Evolutionary conservation across 345 rosid genomes (phyloP), one percentile per base, ranked within the genome.

Genomic region (Raphanus raphanistrum): DNA sequence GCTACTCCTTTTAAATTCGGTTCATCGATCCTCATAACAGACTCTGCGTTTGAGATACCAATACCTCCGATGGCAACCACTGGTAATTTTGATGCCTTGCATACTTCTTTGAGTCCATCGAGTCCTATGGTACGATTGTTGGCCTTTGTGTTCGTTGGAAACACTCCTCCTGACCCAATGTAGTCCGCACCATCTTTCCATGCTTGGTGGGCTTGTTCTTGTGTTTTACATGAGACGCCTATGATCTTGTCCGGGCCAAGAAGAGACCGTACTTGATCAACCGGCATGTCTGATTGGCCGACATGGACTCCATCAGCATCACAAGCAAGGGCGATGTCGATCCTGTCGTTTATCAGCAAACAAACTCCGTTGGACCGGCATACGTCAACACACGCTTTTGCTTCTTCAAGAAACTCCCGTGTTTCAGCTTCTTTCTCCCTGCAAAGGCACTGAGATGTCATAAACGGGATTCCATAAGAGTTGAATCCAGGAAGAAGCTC

Each of bases 31-130:
- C 68, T 86, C 90, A 90, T 84, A 59, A 95, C 91, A 21, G 79
- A 45, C 2, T 60, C 74, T 5, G 91, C 92, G 48, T 92, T 92
- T 10, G 93, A 87, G 41, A 85, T 71, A 26, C 85, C 86, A 0
- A 95, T 90, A 31, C 99, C 98, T 11, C 98, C 97, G 3, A 95
- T 95, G 10, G 98, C 97, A 67, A 92, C 98, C 33, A 92, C 97
- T 0, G 96, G 98, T 70, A 95, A 70, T 75, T 87, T 91, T 32
- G 97, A 90, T 27, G 98, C 82, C 78, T 79, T 21, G 16, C 99
- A 95, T 27, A 95, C 93, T 5, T 83, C 67, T 85, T 77, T 87
- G 41, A 95, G 73, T 50, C 98, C 99, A 69, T 92, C 93, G 80
- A 95, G 84, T 70, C 97, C 98, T 6, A 92, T 82, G 0, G 99